These are phyloP conservation scores for Coelastrella sp. DNA, from an alignment of 139 green algal genomes.

Conservation along the genomic window DNA sequence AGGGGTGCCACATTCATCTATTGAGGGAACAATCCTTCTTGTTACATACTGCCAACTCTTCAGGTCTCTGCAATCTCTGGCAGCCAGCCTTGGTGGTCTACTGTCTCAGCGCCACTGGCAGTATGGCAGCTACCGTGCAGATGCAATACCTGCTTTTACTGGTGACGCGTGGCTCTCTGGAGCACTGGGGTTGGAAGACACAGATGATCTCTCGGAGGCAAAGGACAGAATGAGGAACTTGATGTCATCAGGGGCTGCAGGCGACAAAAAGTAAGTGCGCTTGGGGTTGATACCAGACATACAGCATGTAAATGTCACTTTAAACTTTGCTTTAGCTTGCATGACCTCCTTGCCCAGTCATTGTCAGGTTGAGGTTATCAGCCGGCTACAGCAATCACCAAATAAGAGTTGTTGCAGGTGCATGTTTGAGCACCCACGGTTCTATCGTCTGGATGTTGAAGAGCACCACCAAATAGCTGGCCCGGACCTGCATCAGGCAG, in stretches of 20 bases:
- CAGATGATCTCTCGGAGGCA: not conserved
- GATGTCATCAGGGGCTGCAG: no score
- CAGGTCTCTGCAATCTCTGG: slow-evolving; percentile 49
- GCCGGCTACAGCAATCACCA: no score
- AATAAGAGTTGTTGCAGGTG: slow-evolving; percentile 25
- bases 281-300: no score
- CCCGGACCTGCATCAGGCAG: slow-evolving; percentile 26
- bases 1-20: no score
- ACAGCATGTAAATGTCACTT: no score
- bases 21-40: no score
- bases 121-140: slow-evolving; percentile 51
- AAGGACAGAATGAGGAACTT: not conserved
- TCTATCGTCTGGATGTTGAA: slow-evolving; percentile 56
- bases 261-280: no score
- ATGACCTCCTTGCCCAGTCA: no score
- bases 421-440: slow-evolving; percentile 53
- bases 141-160: slow-evolving; percentile 54
- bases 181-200: not conserved
- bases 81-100: slow-evolving; percentile 31
- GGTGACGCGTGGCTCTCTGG: slow-evolving; percentile 44
- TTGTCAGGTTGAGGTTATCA: no score
- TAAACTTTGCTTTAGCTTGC: no score
- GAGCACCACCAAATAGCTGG: slow-evolving; percentile 59
- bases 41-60: not conserved
- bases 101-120: slow-evolving; percentile 57